These are phyloP conservation scores for Pythium sukuiense DNA, from an alignment of 352 stramenopile species.

Conservation along the genomic window DNA sequence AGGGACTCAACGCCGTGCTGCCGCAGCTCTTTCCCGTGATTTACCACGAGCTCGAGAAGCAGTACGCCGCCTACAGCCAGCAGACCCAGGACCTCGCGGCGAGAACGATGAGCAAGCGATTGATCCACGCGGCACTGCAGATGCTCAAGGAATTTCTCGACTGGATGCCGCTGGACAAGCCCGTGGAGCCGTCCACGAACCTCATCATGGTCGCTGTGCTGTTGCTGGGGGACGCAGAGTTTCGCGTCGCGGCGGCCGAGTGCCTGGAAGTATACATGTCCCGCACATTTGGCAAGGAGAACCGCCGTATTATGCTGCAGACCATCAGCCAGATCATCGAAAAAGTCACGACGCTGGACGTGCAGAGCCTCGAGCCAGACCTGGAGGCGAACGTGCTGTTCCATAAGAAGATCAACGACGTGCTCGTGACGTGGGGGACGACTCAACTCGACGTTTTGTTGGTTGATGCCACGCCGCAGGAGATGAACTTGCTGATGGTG, in stretches of 20 bases:
- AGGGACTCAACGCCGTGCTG: conserved; percentile 73
- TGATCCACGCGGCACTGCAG: conserved; percentile 61
- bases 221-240: conserved; percentile 54
- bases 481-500: conserved; percentile 46
- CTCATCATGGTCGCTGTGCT: conserved; percentile 63
- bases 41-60: conserved; percentile 74
- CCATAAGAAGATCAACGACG: conserved; percentile 75
- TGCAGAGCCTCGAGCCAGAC: conserved; percentile 43
- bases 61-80: conserved; percentile 55
- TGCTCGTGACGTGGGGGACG: conserved; percentile 69
- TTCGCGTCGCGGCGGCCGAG: conserved; percentile 57
- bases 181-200: conserved; percentile 53
- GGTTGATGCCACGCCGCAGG: conserved; percentile 36
- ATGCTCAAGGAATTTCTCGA: conserved; percentile 85
- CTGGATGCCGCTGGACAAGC: conserved; percentile 73
- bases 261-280: conserved; percentile 75
- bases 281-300: conserved; percentile 69
- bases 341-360: conserved; percentile 49
- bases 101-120: conserved; percentile 40
- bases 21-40: conserved; percentile 66
- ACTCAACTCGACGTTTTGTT: conserved; percentile 66
- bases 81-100: conserved; percentile 16
- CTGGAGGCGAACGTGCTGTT: conserved; percentile 57
- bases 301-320: conserved; percentile 59
- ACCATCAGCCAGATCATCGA: conserved; percentile 58